Evolutionary conservation across 2,329 filamentous ascomycete genomes (phyloP), one percentile per base, ranked within the genome.

Genomic region (Fusarium stilboides): DNA sequence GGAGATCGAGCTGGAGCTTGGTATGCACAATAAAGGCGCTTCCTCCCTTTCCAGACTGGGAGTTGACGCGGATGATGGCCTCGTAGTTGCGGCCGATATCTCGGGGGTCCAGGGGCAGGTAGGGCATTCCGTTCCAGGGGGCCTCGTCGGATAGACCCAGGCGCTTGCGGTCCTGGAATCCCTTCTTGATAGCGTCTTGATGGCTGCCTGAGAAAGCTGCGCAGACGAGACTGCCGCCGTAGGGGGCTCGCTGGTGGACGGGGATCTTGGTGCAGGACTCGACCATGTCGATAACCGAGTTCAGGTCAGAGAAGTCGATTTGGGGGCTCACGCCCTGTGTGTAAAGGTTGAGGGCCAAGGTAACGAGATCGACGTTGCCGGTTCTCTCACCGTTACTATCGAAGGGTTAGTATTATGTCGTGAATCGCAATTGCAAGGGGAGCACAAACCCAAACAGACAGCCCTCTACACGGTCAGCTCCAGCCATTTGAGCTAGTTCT

Each of bases 31-130:
- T 92, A 93, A 93, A 98, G 51, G 95, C 94, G 63, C 93, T 91
- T 74, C 96, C 96, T 65, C 95, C 95, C 84, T 99, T 98, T 70
- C 95, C 95, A 74, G 90, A 93, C 80, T 98, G 95, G 19, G 93
- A 97, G 85, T 98, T 99, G 87, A 98, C 95, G 63, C 95, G 92
- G 78, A 98, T 98, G 77, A 98, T 92, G 62, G 95, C 95, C 82
- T 98, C 94, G 87, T 98, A 98, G n/a, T 91, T 98, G 60, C 95
- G 90, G 51, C 95, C 95, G 69, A 98, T 97, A 76, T 98, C 95
- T 76, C 92, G 87, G 7, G 95, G 95, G 76, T 98, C 95, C 74
- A 98, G 87, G 14, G 95, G 95, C 49, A 98, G 90, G 78, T 98
- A 98, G 1, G 95, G 95, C 39, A 98, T 87, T 73, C 61, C 61